Conservation (phyloP, 768 basidiomycete genomes). For the Lentinula guzmanii region DNA sequence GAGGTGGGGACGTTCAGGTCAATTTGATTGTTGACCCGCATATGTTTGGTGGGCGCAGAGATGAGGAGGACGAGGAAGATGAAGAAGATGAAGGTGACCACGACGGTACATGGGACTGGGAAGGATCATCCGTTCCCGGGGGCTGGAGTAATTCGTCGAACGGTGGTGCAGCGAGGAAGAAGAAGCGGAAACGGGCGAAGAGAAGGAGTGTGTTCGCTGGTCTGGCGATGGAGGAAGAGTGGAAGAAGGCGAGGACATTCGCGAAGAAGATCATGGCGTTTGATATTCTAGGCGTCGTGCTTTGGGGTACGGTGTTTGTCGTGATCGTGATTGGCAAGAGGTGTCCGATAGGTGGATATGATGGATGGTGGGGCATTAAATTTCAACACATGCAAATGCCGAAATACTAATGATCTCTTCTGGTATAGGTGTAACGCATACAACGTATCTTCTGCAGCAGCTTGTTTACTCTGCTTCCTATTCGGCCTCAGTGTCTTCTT, state of each 20-base stretch:
- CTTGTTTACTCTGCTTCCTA: conserved; percentile 49
- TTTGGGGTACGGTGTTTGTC: conserved; percentile 58
- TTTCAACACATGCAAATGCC: background rate
- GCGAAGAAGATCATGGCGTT: conserved; percentile 45
- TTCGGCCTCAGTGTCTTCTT: conserved; percentile 58
- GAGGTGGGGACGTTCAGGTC: conserved; percentile 53
- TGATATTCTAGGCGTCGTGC: conserved; percentile 39
- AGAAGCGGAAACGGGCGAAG: conserved; percentile 27
- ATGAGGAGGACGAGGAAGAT: conserved; percentile 30
- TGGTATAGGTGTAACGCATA: conserved; percentile 61
- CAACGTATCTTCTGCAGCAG: conserved; percentile 57
- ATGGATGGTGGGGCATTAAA: conserved; percentile 47
- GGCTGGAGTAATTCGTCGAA: conserved; percentile 21
- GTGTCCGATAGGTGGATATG: conserved; percentile 57
- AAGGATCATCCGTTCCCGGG: conserved; percentile 23
- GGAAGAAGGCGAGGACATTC: conserved; percentile 50
- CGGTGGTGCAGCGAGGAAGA: conserved; percentile 17
- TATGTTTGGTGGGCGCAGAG: conserved; percentile 37
- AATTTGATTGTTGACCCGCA: conserved; percentile 69
- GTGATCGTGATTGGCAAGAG: conserved; percentile 54
- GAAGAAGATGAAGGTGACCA: conserved; percentile 32
- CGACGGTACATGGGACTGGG: conserved; percentile 16
- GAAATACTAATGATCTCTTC: conserved; percentile 4
- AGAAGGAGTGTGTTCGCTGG: conserved; percentile 51
- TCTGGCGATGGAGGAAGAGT: conserved; percentile 57